A percentile compares a stretch with the other conserved stretches of the same genome.
phyloP scores from a whole-genome alignment of 345 rosid species.

The Pistacia integerrima region DNA sequence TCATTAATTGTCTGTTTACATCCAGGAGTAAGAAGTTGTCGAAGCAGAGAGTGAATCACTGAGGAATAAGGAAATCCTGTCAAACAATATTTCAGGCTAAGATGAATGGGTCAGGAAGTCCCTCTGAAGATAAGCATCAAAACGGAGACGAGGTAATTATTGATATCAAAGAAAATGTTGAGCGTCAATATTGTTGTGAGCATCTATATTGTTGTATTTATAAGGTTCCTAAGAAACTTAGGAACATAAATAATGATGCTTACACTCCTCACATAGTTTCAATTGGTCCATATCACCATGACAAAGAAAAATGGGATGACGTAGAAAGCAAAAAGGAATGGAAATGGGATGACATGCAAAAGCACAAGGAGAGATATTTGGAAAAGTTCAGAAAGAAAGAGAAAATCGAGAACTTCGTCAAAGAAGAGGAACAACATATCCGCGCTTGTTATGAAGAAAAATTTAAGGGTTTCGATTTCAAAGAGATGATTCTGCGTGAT shows the following conservation, averaged over 20 bases:
- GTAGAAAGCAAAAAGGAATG: neutral
- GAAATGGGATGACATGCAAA: neutral
- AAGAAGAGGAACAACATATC: neutral
- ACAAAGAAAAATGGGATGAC: neutral
- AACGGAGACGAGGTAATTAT: too few relatives aligned
- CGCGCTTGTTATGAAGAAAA: neutral
- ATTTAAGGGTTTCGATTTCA: neutral
- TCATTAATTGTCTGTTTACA: neutral
- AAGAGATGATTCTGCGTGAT: conserved; percentile 4
- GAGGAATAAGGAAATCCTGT: too few relatives aligned
- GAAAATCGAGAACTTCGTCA: neutral
- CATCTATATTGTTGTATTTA: too few relatives aligned
- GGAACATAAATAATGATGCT: conserved; percentile 16
- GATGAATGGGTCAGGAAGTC: too few relatives aligned
- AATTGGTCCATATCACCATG: conserved; percentile 18
- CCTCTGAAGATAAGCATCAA: too few relatives aligned
- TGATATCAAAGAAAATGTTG: neutral
- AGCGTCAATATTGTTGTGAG: too few relatives aligned
- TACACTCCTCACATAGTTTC: conserved; percentile 28
- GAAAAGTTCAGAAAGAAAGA: neutral
- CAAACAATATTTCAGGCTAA: too few relatives aligned
- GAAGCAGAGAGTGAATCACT: too few relatives aligned
- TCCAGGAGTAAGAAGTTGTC: neutral
- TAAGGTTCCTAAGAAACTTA: neutral
- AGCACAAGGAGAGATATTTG: too few relatives aligned